Conservation (phyloP, 1,284 basidiomycete genomes). For the Ustilago nuda region DNA sequence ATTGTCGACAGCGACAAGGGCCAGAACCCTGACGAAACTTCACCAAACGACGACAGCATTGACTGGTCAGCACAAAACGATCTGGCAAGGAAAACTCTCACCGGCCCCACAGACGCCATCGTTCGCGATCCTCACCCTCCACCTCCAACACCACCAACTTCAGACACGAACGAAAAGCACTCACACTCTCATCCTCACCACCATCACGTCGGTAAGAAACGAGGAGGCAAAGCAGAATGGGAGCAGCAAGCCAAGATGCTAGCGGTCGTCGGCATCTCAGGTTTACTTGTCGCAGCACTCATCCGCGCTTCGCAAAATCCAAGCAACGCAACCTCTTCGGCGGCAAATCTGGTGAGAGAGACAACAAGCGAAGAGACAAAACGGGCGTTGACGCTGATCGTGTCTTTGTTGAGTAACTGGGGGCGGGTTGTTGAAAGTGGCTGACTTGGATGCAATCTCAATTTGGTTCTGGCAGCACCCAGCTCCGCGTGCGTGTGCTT, state of each 20-base stretch:
- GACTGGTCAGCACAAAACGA: conserved; percentile 11
- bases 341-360: not conserved
- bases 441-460: not conserved
- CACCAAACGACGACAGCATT: not conserved
- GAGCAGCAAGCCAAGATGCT: conserved; percentile 24
- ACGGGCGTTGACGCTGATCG: conserved; percentile 27
- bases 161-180: conserved; percentile 9
- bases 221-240: conserved; percentile 1
- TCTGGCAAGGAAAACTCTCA: conserved; percentile 11
- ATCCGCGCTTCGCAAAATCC: conserved; percentile 17
- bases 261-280: conserved; percentile 41
- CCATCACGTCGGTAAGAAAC: not conserved
- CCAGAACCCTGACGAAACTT: too few species aligned
- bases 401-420: conserved; percentile 34
- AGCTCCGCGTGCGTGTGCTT: not conserved
- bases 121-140: conserved; percentile 39
- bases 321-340: not conserved
- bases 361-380: conserved; percentile 20
- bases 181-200: not conserved
- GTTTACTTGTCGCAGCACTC: conserved; percentile 40
- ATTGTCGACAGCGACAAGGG: not conserved
- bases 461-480: not conserved
- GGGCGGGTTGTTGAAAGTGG: conserved; percentile 22
- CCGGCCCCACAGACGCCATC: conserved; percentile 24
- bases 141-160: conserved; percentile 1